phyloP scores from a whole-genome alignment of 768 basidiomycete genomes.

The Austroboletus festivus region DNA sequence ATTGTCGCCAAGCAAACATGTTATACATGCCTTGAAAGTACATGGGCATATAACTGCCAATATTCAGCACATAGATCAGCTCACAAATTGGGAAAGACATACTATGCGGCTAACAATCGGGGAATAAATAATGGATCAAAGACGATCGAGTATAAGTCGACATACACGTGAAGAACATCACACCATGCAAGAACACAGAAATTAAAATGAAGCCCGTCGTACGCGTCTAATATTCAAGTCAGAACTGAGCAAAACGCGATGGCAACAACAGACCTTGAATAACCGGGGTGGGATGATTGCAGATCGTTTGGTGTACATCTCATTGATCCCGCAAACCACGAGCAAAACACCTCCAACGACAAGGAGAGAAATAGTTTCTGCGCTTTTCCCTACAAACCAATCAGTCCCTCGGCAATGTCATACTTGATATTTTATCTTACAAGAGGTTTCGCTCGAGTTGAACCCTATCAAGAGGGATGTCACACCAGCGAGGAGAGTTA shows the following conservation, averaged over 20 bases:
- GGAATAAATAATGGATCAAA: background rate
- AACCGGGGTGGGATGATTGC: slow-evolving; percentile 74
- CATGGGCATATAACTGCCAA: slow-evolving; percentile 35
- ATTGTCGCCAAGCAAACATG: background rate
- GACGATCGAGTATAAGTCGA: background rate
- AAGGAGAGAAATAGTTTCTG: slow-evolving; percentile 60
- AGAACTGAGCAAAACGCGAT: no score
- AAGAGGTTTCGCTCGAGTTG: slow-evolving; percentile 62
- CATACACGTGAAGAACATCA: slow-evolving; percentile 34
- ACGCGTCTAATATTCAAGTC: slow-evolving; percentile 29
- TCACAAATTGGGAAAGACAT: background rate
- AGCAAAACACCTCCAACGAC: slow-evolving; percentile 55
- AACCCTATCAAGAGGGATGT: slow-evolving; percentile 70
- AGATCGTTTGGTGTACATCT: slow-evolving; percentile 58
- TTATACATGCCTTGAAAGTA: slow-evolving; percentile 35
- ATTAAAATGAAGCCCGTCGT: slow-evolving; percentile 36
- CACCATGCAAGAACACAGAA: slow-evolving; percentile 33
- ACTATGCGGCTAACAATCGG: slow-evolving; percentile 25
- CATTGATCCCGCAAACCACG: slow-evolving; percentile 52
- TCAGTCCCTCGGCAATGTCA: background rate
- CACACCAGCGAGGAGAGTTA: slow-evolving; percentile 59
- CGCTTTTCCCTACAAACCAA: slow-evolving; percentile 41
- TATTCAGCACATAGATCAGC: slow-evolving; percentile 2
- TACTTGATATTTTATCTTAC: slow-evolving; percentile 39
- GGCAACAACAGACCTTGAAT: no score